Evolutionary conservation across 495 filamentous ascomycete genomes (phyloP), one percentile per base, ranked within the genome.

Genomic region (Chlorociboria aeruginascens): DNA sequence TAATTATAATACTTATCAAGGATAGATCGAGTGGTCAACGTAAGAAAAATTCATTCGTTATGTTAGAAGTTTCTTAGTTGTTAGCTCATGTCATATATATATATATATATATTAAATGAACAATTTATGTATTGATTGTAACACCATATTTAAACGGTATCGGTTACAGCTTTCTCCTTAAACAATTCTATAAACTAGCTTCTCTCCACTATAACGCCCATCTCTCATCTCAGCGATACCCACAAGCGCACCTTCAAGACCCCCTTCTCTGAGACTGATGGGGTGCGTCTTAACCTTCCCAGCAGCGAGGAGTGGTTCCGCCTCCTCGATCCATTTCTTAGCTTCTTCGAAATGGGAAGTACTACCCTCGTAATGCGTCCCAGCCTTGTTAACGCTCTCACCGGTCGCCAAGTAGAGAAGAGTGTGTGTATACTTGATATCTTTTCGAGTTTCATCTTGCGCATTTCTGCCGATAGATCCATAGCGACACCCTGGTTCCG

Each of bases 141-240:
- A 25, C 20, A 25, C 20, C 20, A 25, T 4, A 25, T 25, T 25
- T 25, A 4, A 25, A 25, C 4, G 4, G 20, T 25, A 4, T 4
- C 4, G 20, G 20, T 25, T 4, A 25, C 20, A 25, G 20, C 20
- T 25, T 4, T 25, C 4, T 4, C 1, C 20, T 25, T 4, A 25
- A 25, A 4, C 69, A 69, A 51, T 70, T 61, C 29, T 20, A 28
- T 43, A 43, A 30, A 43, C 40, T 20, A 43, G 10, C 13, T 43
- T 43, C 17, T 43, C 20, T 9, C 40, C 40, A 32, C 40, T 43
- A 10, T 28, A 9, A 8, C 6, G 25, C 29, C 29, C 40, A 1
- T 9, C 14, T 20, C 10, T 32, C 29, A 43, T 8, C 14, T 43
- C 40, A 16, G 30, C 9, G 3, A 43, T 43, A 7, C 40, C 40